Base-by-base conservation (phyloP, 2,329 filamentous ascomycete genomes). In the Alternaria brassicae region DNA sequence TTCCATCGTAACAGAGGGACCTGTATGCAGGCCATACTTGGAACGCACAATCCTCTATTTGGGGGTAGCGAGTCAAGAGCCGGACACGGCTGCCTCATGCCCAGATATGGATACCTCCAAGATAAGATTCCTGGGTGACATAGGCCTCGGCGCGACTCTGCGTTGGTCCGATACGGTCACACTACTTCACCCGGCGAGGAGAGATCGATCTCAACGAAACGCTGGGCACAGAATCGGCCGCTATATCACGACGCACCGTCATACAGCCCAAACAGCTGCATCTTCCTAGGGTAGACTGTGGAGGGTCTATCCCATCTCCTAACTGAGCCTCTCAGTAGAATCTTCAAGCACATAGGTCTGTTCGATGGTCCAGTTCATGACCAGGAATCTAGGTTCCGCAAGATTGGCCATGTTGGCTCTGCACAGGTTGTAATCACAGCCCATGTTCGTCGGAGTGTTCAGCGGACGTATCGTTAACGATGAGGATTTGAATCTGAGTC, bases 251-350 rank as follows among this genome's bases (percentile, higher is more conserved):
- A 45, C 19, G 3, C 10, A 30, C 42, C 6, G n/a, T 4, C 42
- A 28, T 30, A 30, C n/a, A 28, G 19, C 17, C 1, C 10, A 2
- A 2, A 5, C 0, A 28, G 25, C 42, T 17, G 42, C 25, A 4
- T 45, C 1, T 30, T n/a, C 5, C 3, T 0, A 19, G 25, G 42
- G 19, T 30, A 1, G 3, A 13, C 1, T 13, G 25, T n/a, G 3
- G 19, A 28, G 25, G 42, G n/a, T 0, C n/a, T 45, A 45, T 3
- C 25, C 2, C 15, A 45, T 8, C 0, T 28, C 7, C 10, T 25
- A 1, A 0, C 1, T 4, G 25, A 15, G n/a, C 2, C 30, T 6
- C 15, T 45, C 7, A 6, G 13, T 6, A 6, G 7, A 1, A n/a
- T 27, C 4, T 17, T 42, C 40, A 27, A 42, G 40, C 21, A 27